phyloP scores from a whole-genome alignment of 495 filamentous ascomycete species.

The Articulospora tetracladia region DNA sequence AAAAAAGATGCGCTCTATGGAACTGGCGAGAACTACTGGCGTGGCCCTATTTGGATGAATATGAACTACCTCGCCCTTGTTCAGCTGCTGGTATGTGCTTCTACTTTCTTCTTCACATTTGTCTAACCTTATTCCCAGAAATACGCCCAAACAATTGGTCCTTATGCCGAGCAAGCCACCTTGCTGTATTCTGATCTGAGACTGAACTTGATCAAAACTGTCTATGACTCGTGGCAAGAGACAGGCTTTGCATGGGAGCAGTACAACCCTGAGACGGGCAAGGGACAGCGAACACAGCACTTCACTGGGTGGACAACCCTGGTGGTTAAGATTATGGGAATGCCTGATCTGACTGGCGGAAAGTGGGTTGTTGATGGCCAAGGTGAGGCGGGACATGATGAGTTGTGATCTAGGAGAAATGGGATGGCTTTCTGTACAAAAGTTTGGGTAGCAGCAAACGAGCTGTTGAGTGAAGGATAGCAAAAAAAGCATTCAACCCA shows the following conservation, averaged over 20 bases:
- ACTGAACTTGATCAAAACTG: slow-evolving; percentile 81
- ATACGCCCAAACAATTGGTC: slow-evolving; percentile 51
- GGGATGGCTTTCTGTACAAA: background rate
- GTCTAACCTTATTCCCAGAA: slow-evolving; percentile 39
- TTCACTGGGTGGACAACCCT: slow-evolving; percentile 98
- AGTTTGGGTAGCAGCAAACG: background rate
- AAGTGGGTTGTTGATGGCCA: slow-evolving; percentile 13
- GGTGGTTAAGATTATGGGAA: slow-evolving; percentile 95
- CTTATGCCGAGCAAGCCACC: slow-evolving; percentile 65
- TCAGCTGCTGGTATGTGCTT: slow-evolving; percentile 69
- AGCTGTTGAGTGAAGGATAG: no score
- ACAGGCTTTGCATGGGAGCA: slow-evolving; percentile 99
- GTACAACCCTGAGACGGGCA: slow-evolving; percentile 90
- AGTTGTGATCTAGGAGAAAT: slow-evolving; percentile 13
- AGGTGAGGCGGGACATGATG: slow-evolving; percentile 7
- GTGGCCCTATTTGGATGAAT: slow-evolving; percentile 94
- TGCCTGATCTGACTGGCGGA: slow-evolving; percentile 54
- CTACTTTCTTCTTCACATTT: slow-evolving; percentile 10
- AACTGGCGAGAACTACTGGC: slow-evolving; percentile 95
- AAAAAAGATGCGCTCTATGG: slow-evolving; percentile 78
- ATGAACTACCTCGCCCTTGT: slow-evolving; percentile 90
- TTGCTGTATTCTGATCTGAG: slow-evolving; percentile 74
- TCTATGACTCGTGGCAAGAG: slow-evolving; percentile 80
- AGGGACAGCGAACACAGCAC: slow-evolving; percentile 92
- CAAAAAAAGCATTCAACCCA: no score